Evolutionary conservation across 305 asterid species (phyloP).

Genomic region (Rubia peregrina): DNA sequence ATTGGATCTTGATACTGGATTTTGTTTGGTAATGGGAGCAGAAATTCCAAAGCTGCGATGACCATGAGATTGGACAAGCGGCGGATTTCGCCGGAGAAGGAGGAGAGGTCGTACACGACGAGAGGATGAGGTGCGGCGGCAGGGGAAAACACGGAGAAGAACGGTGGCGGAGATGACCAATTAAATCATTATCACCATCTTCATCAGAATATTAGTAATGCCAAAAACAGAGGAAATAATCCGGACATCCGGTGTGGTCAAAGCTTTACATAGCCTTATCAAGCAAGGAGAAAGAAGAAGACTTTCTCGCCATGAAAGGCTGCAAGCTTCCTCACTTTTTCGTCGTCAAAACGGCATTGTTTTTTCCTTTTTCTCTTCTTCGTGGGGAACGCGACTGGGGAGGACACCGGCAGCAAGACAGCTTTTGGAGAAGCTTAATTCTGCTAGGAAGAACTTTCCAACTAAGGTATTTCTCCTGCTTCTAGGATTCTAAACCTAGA

Average conservation of each 20-base stretch:
- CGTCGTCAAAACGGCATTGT: too few relatives aligned
- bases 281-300: conserved; percentile 45
- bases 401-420: too few relatives aligned
- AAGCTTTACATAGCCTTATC: conserved; percentile 29
- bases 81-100: conserved; percentile 31
- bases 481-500: conserved; percentile 86
- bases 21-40: conserved; percentile 8
- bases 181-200: neutral
- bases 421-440: conserved; percentile 67
- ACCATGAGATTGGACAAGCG: conserved; percentile 28
- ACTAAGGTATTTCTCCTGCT: conserved; percentile 83
- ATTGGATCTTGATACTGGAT: neutral
- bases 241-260: conserved; percentile 33
- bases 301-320: conserved; percentile 45
- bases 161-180: conserved; percentile 14
- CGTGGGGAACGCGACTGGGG: too few relatives aligned
- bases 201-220: neutral
- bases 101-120: conserved; percentile 35
- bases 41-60: conserved; percentile 31
- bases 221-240: conserved; percentile 9
- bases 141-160: conserved; percentile 21
- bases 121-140: conserved; percentile 28
- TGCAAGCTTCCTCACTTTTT: conserved; percentile 43
- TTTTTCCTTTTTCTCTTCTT: too few relatives aligned
- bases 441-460: conserved; percentile 82